Conservation (phyloP, 2,329 filamentous ascomycete genomes). For the Pestalotiopsis sp. region DNA sequence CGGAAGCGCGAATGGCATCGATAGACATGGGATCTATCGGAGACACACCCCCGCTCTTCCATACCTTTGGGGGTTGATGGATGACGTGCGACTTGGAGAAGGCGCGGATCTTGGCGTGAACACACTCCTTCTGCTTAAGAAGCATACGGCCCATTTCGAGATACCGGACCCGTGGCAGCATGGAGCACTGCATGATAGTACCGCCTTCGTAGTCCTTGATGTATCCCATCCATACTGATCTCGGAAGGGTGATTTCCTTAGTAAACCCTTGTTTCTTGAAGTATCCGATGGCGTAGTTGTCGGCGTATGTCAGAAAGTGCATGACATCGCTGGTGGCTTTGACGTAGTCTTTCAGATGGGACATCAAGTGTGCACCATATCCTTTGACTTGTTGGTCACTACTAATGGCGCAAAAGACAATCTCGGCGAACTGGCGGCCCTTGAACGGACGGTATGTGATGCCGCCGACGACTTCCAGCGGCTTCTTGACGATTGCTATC, state of each 20-base stretch:
- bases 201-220: constrained; percentile 99
- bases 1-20: constrained; percentile 83
- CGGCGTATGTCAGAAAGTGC: constrained; percentile 98
- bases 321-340: constrained; percentile 95
- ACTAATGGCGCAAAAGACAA: constrained; percentile 97
- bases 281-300: constrained; percentile 98
- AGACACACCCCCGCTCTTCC: constrained; percentile 68
- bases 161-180: constrained; percentile 93
- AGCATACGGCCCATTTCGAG: constrained; percentile 92
- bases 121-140: constrained; percentile 93
- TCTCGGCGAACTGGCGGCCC: constrained; percentile 90
- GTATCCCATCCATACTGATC: constrained; percentile 96
- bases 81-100: constrained; percentile 87
- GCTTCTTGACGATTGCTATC: constrained; percentile 96
- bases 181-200: constrained; percentile 98
- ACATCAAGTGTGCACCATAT: constrained; percentile 97
- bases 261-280: constrained; percentile 99
- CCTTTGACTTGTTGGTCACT: constrained; percentile 99
- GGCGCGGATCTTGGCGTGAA: constrained; percentile 91
- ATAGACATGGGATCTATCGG: constrained; percentile 85
- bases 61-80: constrained; percentile 81
- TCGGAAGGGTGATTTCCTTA: constrained; percentile 93
- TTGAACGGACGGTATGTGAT: constrained; percentile 97
- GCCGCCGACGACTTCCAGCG: constrained; percentile 90
- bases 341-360: constrained; percentile 96